A percentile compares a stretch with the other conserved stretches of the same genome.
These are phyloP conservation scores for Komagataella ulmi DNA, from an alignment of 805 yeast genomes.

Conservation along the genomic window DNA sequence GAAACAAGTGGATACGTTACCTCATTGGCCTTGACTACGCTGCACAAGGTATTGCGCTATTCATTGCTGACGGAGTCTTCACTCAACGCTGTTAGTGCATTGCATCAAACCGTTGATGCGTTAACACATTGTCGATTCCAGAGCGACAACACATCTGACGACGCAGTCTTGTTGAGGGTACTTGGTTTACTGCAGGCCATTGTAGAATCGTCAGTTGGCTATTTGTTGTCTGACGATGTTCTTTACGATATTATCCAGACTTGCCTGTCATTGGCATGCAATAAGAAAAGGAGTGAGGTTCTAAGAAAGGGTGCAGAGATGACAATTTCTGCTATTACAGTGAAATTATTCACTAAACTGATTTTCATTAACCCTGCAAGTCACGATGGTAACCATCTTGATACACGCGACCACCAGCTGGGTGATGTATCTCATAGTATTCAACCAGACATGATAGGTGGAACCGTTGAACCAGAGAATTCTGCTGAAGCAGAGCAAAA, in stretches of 20 bases:
- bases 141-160: slow-evolving; percentile 89
- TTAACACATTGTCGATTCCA: slow-evolving; percentile 92
- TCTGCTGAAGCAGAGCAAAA: slow-evolving; percentile 3
- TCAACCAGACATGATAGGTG: slow-evolving; percentile 49
- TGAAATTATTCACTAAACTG: slow-evolving; percentile 51
- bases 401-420: slow-evolving; percentile 11
- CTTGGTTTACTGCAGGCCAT: slow-evolving; percentile 59
- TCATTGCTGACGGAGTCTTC: slow-evolving; percentile 46
- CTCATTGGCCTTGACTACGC: slow-evolving; percentile 60
- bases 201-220: slow-evolving; percentile 51
- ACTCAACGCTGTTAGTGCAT: slow-evolving; percentile 38
- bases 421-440: slow-evolving; percentile 18
- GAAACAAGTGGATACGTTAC: slow-evolving; percentile 82
- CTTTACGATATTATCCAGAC: slow-evolving; percentile 86
- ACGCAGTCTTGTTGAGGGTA: slow-evolving; percentile 77
- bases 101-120: slow-evolving; percentile 58
- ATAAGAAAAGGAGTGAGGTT: slow-evolving; percentile 82
- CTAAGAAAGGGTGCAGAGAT: slow-evolving; percentile 82
- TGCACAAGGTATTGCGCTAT: slow-evolving; percentile 61
- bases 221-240: slow-evolving; percentile 63
- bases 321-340: slow-evolving; percentile 58
- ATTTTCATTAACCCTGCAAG: slow-evolving; percentile 28
- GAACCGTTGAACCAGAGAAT: slow-evolving; percentile 12
- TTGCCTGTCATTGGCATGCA: slow-evolving; percentile 82
- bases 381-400: slow-evolving; percentile 15